Evolutionary conservation across 495 filamentous ascomycete genomes (phyloP), one percentile per base, ranked within the genome.

Genomic region (Penicillium chermesinum): DNA sequence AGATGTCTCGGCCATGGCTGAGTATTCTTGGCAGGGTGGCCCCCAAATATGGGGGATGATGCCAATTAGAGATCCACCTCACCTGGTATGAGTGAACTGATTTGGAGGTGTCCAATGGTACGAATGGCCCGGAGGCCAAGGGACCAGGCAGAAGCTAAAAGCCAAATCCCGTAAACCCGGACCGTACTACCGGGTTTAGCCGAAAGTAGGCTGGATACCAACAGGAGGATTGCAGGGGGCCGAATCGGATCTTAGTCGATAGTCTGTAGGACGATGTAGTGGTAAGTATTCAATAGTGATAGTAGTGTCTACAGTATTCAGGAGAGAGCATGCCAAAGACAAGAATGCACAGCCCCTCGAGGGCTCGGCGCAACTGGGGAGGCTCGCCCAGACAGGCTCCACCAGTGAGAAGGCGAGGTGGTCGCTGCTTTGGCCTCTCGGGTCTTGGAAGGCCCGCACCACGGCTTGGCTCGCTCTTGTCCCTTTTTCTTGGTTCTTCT

Each of bases 391-490:
- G n/a, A n/a, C n/a, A n/a, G n/a, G n/a, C n/a, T n/a, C n/a, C n/a
- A n/a, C n/a, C n/a, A n/a, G n/a, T n/a, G n/a, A n/a, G n/a, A n/a
- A n/a, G n/a, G n/a, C n/a, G n/a, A n/a, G n/a, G n/a, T n/a, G n/a
- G n/a, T n/a, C n/a, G n/a, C n/a, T n/a, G n/a, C n/a, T n/a, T n/a
- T n/a, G n/a, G n/a, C n/a, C n/a, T n/a, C n/a, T n/a, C n/a, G n/a
- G 32, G 46, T 49, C 41, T 49, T 53, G 45, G 38, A 38, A 19
- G 17, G 33, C 41, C 48, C 45, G 36, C 46, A 47, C 13, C 20
- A 38, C 50, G 21, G 62, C 64, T 69, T 69, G 64, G 66, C 64
- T 60, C 64, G 62, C 61, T 62, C 61, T 60, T 55, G 33, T 49
- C 33, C 59, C 57, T 61, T 58, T 59, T 58, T 56, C 54, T 56